Conservation (phyloP, 73 alveolate species). For the Symbiodinium natans region DNA sequence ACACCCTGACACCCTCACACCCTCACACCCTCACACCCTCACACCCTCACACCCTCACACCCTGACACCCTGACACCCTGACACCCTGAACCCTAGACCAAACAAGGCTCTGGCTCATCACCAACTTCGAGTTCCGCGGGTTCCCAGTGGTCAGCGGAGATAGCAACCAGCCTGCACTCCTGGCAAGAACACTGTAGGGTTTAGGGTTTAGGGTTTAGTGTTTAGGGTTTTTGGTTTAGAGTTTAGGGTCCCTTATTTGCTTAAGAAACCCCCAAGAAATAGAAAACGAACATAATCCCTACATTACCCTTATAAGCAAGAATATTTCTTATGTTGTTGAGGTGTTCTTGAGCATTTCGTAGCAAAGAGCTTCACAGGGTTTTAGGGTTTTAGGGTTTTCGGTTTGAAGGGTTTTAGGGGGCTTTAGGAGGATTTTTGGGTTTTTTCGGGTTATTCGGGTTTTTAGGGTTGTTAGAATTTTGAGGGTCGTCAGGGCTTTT, state of each 20-base stretch:
- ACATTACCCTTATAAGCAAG: too few species aligned
- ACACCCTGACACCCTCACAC: background rate
- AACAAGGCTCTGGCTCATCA: slow-evolving; percentile 15
- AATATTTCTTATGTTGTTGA: too few species aligned
- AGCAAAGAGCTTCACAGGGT: background rate
- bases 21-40: too few species aligned
- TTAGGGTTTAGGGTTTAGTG: background rate
- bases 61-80: background rate
- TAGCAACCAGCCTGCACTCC: slow-evolving; percentile 4
- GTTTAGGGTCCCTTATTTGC: too few species aligned
- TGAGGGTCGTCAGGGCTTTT: background rate
- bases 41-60: too few species aligned
- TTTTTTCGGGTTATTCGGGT: background rate
- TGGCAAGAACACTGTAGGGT: background rate
- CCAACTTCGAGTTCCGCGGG: slow-evolving; percentile 60
- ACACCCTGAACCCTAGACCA: background rate
- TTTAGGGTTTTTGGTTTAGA: background rate
- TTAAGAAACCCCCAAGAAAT: too few species aligned
- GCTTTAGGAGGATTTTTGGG: too few species aligned
- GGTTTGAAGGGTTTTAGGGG: background rate
- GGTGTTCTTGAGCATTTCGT: too few species aligned
- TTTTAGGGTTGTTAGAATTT: too few species aligned
- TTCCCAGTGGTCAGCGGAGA: slow-evolving; percentile 80
- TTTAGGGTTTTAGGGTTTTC: background rate
- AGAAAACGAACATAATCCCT: too few species aligned